Evolutionary conservation across 202 grass and related monocot genomes (phyloP), one percentile per base, ranked within the genome.

Genomic region (Miscanthus sacchariflorus): DNA sequence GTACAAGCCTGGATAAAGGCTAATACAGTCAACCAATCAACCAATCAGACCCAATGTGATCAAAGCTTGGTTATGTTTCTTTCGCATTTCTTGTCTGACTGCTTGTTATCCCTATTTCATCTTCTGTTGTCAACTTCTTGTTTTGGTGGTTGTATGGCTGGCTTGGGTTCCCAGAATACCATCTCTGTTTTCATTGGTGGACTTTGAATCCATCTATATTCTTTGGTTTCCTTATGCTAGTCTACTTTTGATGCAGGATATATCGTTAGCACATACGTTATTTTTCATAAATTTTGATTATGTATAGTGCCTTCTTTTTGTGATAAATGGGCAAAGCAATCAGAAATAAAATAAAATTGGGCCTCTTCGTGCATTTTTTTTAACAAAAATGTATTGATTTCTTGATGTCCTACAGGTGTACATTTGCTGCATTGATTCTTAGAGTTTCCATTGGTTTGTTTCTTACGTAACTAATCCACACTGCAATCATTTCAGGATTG

Each of bases 401-500:
- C 54, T 15, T 68, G 25, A 33, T 68, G 5, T 68, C 5, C 23
- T n/a, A 65, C 61, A 45, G 58, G 7, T 66, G 27, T 40, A 56
- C 33, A 28, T 52, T 28, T 77, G 23, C 30, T 84, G 48, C 82
- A 81, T 73, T 38, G 14, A 84, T 17, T 77, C 76, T 58, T 19
- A 0, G 44, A 66, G 13, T 49, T 27, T 30, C 24, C 13, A 80
- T 80, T 70, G 35, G 5, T 49, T 50, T 78, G 38, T 36, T 85
- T 70, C 5, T 85, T 90, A 12, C 27, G 21, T 80, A 18, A 83
- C 45, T 79, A 48, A 76, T 72, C 18, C 2, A 45, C 14, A 15
- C 38, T 75, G 38, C 83, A 36, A 74, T 80, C 69, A 50, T 86
- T 93, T 79, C 82, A 99, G 97, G 93, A 88, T 90, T 71, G 54